Percentiles rank a stretch among this genome's conserved stretches.
phyloP scores from a whole-genome alignment of 768 basidiomycete species.

The Mycena rebaudengoi region DNA sequence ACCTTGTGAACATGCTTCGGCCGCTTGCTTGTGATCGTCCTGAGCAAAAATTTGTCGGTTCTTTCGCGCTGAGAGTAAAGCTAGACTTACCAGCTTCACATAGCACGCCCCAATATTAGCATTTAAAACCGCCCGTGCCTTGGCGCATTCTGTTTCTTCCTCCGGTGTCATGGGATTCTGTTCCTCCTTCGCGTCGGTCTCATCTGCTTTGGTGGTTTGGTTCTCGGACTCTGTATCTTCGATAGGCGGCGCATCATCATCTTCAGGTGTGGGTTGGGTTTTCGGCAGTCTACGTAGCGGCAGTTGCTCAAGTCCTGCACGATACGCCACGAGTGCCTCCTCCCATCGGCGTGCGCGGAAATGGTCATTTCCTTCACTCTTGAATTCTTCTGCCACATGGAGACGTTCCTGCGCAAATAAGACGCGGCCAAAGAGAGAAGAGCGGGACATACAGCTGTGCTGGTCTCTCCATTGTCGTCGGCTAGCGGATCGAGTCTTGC shows the following conservation, averaged over 20 bases:
- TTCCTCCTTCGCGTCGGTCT: slow-evolving; percentile 26
- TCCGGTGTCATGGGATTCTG: slow-evolving; percentile 32
- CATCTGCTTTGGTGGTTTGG: slow-evolving; percentile 30
- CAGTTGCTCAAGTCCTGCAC: slow-evolving; percentile 69
- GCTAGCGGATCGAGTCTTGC: neutral
- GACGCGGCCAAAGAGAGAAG: neutral
- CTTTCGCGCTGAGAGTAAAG: neutral
- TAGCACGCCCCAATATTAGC: slow-evolving; percentile 92
- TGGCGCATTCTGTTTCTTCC: slow-evolving; percentile 57
- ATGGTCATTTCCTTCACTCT: slow-evolving; percentile 76
- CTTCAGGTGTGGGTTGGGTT: slow-evolving; percentile 23
- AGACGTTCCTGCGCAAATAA: slow-evolving; percentile 49
- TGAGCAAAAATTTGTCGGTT: slow-evolving; percentile 36
- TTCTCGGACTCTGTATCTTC: slow-evolving; percentile 30
- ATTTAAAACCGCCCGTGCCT: slow-evolving; percentile 75
- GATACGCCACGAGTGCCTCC: slow-evolving; percentile 77
- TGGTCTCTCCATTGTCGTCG: slow-evolving; percentile 8
- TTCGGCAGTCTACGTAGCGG: slow-evolving; percentile 53
- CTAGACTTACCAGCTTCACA: slow-evolving; percentile 74
- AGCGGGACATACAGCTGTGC: neutral
- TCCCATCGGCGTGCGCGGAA: slow-evolving; percentile 75
- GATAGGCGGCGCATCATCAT: slow-evolving; percentile 22
- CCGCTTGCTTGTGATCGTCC: slow-evolving; percentile 83
- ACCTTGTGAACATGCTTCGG: slow-evolving; percentile 85
- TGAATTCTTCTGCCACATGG: slow-evolving; percentile 65